Evolutionary conservation across 164 flowering plant species (phyloP).

Genomic region (Euptelea pleiosperma): DNA sequence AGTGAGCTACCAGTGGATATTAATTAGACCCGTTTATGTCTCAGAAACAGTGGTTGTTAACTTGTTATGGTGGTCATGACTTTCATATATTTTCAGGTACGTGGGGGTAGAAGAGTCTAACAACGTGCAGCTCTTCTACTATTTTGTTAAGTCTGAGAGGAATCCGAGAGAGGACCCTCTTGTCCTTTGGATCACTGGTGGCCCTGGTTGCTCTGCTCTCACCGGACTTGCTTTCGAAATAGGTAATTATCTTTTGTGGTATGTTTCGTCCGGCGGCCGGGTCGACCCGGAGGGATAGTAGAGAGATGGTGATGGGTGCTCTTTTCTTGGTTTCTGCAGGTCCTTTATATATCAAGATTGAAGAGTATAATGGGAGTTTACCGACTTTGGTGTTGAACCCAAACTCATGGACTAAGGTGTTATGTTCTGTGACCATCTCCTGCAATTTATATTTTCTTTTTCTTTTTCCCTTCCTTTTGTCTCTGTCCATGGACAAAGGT

Average conservation of each 20-base stretch:
- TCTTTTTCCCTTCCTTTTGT: too few relatives aligned
- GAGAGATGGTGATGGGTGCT: too few relatives aligned
- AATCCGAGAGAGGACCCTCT: slow-evolving; percentile 36
- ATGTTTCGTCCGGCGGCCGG: too few relatives aligned
- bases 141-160: slow-evolving; percentile 33
- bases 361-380: slow-evolving; percentile 27
- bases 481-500: too few relatives aligned
- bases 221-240: slow-evolving; percentile 24
- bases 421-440: background rate
- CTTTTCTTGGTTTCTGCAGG: slow-evolving; percentile 23
- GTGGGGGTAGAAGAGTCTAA: slow-evolving; percentile 1
- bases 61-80: too few relatives aligned
- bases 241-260: slow-evolving; percentile 23
- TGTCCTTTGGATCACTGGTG: slow-evolving; percentile 35
- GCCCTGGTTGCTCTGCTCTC: slow-evolving; percentile 40
- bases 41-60: too few relatives aligned
- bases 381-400: slow-evolving; percentile 27
- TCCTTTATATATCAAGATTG: slow-evolving; percentile 25
- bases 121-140: slow-evolving; percentile 27
- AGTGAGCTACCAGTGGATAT: background rate
- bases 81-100: too few relatives aligned
- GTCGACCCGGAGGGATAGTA: too few relatives aligned
- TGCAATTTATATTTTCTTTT: too few relatives aligned
- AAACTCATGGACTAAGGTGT: slow-evolving; percentile 41
- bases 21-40: too few relatives aligned